Evolutionary conservation across 768 basidiomycete genomes (phyloP).

Genomic region (Suillus plorans): DNA sequence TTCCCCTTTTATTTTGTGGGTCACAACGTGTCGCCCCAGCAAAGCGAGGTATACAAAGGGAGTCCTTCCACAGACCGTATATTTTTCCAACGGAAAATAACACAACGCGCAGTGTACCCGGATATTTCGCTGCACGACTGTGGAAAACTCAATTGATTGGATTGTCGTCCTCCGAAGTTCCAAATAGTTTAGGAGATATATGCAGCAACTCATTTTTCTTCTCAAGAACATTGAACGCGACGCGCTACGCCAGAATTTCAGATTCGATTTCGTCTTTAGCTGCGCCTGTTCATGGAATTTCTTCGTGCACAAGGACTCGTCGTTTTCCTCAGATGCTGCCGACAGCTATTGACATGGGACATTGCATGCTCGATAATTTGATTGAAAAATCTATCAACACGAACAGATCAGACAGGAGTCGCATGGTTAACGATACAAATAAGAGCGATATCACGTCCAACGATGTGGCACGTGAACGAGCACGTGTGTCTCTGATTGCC

Average conservation of each 20-base stretch:
- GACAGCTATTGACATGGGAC: background rate
- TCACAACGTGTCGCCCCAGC: background rate
- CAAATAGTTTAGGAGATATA: background rate
- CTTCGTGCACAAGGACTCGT: background rate
- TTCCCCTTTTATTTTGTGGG: background rate
- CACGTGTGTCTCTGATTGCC: background rate
- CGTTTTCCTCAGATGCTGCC: background rate
- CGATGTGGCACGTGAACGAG: background rate
- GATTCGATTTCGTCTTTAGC: background rate
- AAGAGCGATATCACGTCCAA: too few relatives aligned
- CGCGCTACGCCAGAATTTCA: background rate
- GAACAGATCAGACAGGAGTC: background rate
- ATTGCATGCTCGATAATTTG: background rate
- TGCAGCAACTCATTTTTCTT: background rate
- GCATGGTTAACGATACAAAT: background rate
- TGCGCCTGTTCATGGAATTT: background rate
- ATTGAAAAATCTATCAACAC: slow-evolving; percentile 1
- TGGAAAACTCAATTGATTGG: background rate
- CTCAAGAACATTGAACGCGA: background rate
- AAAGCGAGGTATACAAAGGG: background rate
- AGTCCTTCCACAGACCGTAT: background rate
- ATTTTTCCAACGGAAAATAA: background rate
- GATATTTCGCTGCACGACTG: background rate
- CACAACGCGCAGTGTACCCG: background rate
- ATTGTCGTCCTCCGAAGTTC: background rate